Evolutionary conservation across 2,329 filamentous ascomycete genomes (phyloP), one percentile per base, ranked within the genome.

Genomic region (Hymenoscyphus albidus): DNA sequence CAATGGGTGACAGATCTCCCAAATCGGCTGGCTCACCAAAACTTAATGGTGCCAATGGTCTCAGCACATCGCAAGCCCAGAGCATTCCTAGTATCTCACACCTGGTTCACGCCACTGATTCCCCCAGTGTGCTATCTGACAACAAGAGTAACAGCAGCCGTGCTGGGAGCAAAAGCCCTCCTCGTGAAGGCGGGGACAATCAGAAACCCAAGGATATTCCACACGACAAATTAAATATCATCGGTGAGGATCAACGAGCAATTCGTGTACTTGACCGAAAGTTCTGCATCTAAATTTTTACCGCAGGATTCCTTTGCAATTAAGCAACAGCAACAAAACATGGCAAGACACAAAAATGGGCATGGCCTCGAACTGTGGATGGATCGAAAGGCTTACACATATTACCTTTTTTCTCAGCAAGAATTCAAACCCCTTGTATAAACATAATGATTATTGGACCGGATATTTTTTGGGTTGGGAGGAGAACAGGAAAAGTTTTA

Each of bases 181-280:
- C 38, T 14, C 40, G 42, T n/a, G 59, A 51, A 13, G 56, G n/a
- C 16, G 61, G 62, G 31, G 68, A 68, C 22, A 61, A 65, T 2
- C 55, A 66, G n/a, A 79, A 79, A 39, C 80, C 82, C 7, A 80
- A 81, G 62, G 83, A 85, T 70, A 85, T 85, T 59, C 83, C 82
- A 7, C 83, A 79, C 60, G 81, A 84, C 65, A 85, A 85, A 68
- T 76, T 85, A 32, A 83, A 81, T 5, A 68, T 66, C 18, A 62
- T 70, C 56, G 85, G 84, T 18, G 88, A 91, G 74, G 89, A 91
- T 69, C 83, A 82, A 66, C 80, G 87, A 69, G 88, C 87, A 1
- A 75, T 91, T 57, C 82, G 86, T 68, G 86, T 90, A 73, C 78
- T 92, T 59, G 86, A 92, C 75, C 80, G 82, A 68, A 84, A 84